phyloP scores from a whole-genome alignment of 225 moss, liverwort and hornwort genomes.

The Pseudoscleropodium purum region DNA sequence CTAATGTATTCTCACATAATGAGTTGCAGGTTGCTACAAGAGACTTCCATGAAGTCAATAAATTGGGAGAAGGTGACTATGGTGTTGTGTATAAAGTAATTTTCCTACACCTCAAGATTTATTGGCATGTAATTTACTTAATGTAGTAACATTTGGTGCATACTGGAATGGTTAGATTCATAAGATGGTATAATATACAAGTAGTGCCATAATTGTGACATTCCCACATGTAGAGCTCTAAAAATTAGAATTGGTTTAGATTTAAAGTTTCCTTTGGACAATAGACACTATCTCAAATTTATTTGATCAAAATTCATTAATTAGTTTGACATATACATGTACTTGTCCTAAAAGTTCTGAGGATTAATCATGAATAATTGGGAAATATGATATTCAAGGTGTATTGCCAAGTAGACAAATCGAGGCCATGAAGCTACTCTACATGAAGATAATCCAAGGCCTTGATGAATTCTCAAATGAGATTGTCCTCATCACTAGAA shows the following conservation, averaged over 20 bases:
- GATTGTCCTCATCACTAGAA: neutral
- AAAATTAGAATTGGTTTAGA: too few relatives aligned
- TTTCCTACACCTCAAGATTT: too few relatives aligned
- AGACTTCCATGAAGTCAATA: neutral
- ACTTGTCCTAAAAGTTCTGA: fast-evolving
- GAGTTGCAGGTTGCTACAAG: neutral
- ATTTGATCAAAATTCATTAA: fast-evolving
- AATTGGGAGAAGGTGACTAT: neutral
- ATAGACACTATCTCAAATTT: fast-evolving
- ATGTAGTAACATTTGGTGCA: neutral
- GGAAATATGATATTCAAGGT: neutral
- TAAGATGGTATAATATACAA: fast-evolving
- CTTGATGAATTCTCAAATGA: neutral
- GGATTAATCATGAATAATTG: neutral
- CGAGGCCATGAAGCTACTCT: neutral
- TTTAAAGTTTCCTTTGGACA: too few relatives aligned
- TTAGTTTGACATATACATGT: fast-evolving
- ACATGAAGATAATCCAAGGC: neutral
- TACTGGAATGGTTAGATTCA: too few relatives aligned
- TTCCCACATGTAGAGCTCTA: neutral
- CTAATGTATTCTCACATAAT: neutral
- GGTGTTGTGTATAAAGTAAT: neutral
- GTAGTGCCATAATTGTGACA: neutral
- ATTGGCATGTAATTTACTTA: neutral
- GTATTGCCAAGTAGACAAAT: neutral